These are phyloP conservation scores for Stachybotrys elegans DNA, from an alignment of 2,329 filamentous ascomycete species.

Conservation along the genomic window DNA sequence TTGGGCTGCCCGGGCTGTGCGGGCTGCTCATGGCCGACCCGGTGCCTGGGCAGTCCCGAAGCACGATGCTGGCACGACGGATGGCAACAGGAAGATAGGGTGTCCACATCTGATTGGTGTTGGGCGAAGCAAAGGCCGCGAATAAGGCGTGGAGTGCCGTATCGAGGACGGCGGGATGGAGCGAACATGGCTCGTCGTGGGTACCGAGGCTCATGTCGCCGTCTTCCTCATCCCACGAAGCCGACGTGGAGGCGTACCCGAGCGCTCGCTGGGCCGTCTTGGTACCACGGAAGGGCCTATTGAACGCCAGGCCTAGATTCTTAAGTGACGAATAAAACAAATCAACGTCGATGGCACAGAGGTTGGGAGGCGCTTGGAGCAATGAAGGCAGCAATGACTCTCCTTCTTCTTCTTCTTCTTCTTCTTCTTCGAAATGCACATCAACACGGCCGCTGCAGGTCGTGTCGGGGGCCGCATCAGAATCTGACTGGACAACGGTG, in stretches of 20 bases:
- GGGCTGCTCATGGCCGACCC: too few relatives aligned
- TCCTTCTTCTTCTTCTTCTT: too few relatives aligned
- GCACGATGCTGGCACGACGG: not conserved
- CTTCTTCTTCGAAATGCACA: too few relatives aligned
- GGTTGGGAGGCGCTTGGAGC: too few relatives aligned
- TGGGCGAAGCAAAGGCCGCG: not conserved
- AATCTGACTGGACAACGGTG: not conserved
- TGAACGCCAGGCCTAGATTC: not conserved
- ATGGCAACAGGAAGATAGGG: not conserved
- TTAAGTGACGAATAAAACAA: not conserved
- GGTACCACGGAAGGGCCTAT: not conserved
- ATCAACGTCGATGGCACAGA: too few relatives aligned
- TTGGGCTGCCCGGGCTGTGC: not conserved
- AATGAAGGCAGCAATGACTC: too few relatives aligned
- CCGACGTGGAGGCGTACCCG: not conserved
- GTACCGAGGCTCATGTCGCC: not conserved
- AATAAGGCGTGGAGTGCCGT: not conserved
- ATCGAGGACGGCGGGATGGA: not conserved
- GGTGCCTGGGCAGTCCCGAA: too few relatives aligned
- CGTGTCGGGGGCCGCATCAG: not conserved
- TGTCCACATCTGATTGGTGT: not conserved
- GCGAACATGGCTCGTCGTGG: too few relatives aligned
- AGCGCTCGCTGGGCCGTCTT: not conserved
- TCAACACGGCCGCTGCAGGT: not conserved
- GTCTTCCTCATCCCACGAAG: not conserved